phyloP scores from a whole-genome alignment of 108 stramenopile species.

The Cyclotella choctawhatcheeana region DNA sequence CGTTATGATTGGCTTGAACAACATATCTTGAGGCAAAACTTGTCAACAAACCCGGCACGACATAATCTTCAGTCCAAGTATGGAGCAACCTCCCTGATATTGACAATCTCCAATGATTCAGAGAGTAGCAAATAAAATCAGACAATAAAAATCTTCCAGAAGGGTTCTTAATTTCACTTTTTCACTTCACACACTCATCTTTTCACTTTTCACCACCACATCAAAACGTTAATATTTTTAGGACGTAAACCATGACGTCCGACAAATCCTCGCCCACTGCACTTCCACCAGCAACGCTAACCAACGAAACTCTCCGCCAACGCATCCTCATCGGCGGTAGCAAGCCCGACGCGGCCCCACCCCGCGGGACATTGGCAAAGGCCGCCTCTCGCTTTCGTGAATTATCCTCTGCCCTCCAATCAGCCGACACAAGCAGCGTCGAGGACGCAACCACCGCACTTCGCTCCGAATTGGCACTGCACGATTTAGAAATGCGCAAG shows the following conservation, averaged over 20 bases:
- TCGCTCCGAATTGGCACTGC: conserved; percentile 29
- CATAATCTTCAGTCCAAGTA: no score
- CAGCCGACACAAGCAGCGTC: neutral
- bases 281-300: conserved; percentile 4
- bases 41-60: no score
- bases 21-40: no score
- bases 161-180: no score
- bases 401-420: conserved; percentile 13
- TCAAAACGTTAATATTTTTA: no score
- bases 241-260: conserved; percentile 6
- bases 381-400: conserved; percentile 32
- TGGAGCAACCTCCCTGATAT: no score
- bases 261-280: neutral
- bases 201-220: no score
- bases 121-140: no score
- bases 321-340: conserved; percentile 42
- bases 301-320: conserved; percentile 44
- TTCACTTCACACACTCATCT: no score
- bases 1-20: no score
- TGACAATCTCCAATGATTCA: no score
- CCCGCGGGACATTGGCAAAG: conserved; percentile 39
- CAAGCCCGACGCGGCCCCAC: conserved; percentile 8
- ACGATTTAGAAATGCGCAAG: conserved; percentile 45
- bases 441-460: conserved; percentile 12
- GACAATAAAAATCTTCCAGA: no score